Evolutionary conservation across 1,284 basidiomycete species (phyloP).

Genomic region (Fistulina hepatica): DNA sequence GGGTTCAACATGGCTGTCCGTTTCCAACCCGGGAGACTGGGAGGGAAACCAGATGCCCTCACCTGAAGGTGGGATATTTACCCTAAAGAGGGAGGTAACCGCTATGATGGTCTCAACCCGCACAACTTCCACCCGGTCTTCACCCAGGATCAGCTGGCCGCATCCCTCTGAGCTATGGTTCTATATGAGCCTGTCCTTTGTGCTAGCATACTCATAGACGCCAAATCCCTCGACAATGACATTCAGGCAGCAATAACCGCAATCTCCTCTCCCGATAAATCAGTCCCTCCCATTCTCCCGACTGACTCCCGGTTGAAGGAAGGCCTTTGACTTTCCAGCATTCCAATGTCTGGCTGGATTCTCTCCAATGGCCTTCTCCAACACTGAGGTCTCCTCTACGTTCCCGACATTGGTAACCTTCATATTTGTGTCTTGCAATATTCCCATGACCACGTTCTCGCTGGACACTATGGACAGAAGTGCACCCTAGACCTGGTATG

Average conservation of each 20-base stretch:
- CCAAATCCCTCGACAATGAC: constrained; percentile 5
- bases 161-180: constrained; percentile 12
- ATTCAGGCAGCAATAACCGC: too few relatives aligned
- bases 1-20: constrained; percentile 17
- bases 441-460: constrained; percentile 10
- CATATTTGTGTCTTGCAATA: too few relatives aligned
- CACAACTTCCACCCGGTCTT: constrained; percentile 20
- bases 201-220: constrained; percentile 10
- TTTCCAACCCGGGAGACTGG: constrained; percentile 16
- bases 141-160: constrained; percentile 15
- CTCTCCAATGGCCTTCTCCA: constrained; percentile 10
- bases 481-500: constrained; percentile 4
- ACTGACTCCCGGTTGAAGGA: background rate
- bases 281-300: background rate
- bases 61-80: constrained; percentile 18
- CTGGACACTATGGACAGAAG: constrained; percentile 12
- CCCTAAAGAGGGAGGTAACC: constrained; percentile 15
- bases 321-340: background rate
- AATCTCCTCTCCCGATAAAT: too few relatives aligned
- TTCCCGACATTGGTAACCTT: too few relatives aligned
- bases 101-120: constrained; percentile 19
- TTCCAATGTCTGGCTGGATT: background rate
- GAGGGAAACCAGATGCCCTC: constrained; percentile 23
- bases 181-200: constrained; percentile 11
- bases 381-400: constrained; percentile 11